A percentile compares a stretch with the other conserved stretches of the same genome.
These are phyloP conservation scores for Pythium folliculosum DNA, from an alignment of 352 stramenopile genomes.

Conservation along the genomic window DNA sequence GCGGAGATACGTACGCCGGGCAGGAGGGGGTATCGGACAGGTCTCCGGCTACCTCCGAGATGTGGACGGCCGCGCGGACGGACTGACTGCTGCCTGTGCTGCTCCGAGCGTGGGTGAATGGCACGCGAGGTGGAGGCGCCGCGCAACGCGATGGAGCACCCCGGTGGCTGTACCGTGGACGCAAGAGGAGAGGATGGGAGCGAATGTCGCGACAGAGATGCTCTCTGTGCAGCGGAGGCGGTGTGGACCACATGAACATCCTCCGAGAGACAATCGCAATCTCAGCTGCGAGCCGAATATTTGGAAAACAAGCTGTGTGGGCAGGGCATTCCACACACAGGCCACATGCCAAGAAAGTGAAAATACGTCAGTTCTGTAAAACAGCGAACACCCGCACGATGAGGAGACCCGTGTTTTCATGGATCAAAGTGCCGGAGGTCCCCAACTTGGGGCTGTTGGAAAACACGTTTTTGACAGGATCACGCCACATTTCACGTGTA, in stretches of 20 bases:
- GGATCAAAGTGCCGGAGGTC: neutral
- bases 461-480: neutral
- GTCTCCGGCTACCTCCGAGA: neutral
- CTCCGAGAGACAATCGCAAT: slow-evolving; percentile 16
- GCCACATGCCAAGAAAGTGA: neutral
- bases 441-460: too few relatives aligned
- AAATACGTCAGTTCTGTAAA: neutral
- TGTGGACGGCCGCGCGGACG: neutral
- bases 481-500: neutral
- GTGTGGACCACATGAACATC: slow-evolving; percentile 17
- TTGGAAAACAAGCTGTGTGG: slow-evolving; percentile 1
- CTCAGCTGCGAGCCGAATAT: slow-evolving; percentile 17
- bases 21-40: neutral
- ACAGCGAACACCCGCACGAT: neutral
- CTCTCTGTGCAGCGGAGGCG: neutral
- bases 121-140: slow-evolving; percentile 1
- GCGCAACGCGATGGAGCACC: slow-evolving; percentile 12
- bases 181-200: slow-evolving; percentile 9
- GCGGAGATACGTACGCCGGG: neutral
- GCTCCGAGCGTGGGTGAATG: slow-evolving; percentile 14
- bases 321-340: neutral
- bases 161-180: neutral
- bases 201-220: slow-evolving; percentile 7
- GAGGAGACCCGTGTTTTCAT: neutral
- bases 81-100: neutral